These are phyloP conservation scores for Penicillium sp. DNA, from an alignment of 2,329 filamentous ascomycete species.

Conservation along the genomic window DNA sequence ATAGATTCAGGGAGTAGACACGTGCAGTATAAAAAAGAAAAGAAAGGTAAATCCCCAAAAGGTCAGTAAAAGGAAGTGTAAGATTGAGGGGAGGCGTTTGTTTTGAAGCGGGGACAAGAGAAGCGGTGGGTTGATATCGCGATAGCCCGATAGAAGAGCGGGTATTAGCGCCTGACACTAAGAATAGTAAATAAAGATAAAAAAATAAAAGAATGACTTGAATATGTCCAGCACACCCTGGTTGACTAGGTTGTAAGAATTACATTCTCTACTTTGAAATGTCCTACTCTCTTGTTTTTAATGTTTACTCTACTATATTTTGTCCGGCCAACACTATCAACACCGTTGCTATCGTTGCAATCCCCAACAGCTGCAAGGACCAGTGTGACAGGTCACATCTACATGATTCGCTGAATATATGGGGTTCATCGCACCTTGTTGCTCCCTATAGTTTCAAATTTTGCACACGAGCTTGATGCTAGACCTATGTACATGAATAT, in stretches of 20 bases:
- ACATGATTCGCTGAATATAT: slow-evolving; percentile 6
- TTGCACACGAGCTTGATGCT: neutral
- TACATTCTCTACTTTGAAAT: neutral
- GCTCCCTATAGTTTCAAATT: neutral
- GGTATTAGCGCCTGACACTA: slow-evolving; percentile 21
- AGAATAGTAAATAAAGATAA: slow-evolving; percentile 1
- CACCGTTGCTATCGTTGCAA: slow-evolving; percentile 13
- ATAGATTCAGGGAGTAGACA: neutral
- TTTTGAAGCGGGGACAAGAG: slow-evolving; percentile 24
- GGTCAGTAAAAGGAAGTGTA: slow-evolving; percentile 6
- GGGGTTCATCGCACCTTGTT: neutral
- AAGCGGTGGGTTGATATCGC: slow-evolving; percentile 20
- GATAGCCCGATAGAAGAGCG: slow-evolving; percentile 24
- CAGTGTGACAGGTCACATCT: slow-evolving; percentile 11
- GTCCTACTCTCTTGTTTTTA: slow-evolving; percentile 4
- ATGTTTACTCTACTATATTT: slow-evolving; percentile 16
- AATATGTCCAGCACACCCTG: neutral
- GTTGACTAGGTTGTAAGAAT: neutral
- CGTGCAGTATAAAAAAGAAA: slow-evolving; percentile 11
- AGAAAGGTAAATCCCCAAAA: slow-evolving; percentile 2
- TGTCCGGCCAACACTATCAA: slow-evolving; percentile 15
- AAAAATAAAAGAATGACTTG: neutral
- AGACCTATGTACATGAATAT: neutral
- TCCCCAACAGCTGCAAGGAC: slow-evolving; percentile 16
- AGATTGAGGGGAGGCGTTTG: slow-evolving; percentile 17